Evolutionary conservation across 345 rosid species (phyloP).

Genomic region (Boechera stricta): DNA sequence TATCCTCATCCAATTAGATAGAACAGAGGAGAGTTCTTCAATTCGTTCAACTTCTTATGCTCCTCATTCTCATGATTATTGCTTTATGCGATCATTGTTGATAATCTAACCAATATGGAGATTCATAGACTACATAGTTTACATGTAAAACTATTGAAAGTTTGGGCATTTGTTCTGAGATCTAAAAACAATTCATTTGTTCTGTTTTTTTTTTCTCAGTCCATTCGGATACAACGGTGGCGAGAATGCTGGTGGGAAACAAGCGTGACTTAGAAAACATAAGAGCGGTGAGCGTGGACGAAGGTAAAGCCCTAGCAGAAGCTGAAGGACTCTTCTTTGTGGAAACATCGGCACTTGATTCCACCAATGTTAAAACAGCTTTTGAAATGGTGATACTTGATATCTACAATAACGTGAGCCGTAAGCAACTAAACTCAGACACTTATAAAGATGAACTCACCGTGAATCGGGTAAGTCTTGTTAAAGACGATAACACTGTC

Average conservation of each 20-base stretch:
- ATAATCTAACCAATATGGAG: too few species aligned
- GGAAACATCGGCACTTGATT: constrained; percentile 89
- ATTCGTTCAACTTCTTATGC: too few species aligned
- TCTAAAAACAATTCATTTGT: neutral
- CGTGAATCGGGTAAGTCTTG: constrained; percentile 71
- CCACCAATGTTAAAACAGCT: constrained; percentile 77
- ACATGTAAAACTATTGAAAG: neutral
- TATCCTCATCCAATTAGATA: too few species aligned
- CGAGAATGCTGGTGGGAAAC: constrained; percentile 89
- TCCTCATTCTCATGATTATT: too few species aligned
- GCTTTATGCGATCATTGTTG: too few species aligned
- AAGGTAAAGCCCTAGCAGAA: constrained; percentile 82
- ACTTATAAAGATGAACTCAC: constrained; percentile 76
- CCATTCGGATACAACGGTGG: constrained; percentile 76
- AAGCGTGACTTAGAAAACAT: constrained; percentile 76
- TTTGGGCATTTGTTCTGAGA: neutral
- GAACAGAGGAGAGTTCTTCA: too few species aligned
- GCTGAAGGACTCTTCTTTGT: constrained; percentile 78
- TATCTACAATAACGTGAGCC: constrained; percentile 76
- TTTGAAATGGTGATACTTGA: constrained; percentile 77
- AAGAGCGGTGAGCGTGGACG: constrained; percentile 73
- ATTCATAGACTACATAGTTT: too few species aligned
- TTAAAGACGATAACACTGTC: constrained; percentile 51
- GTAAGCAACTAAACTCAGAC: constrained; percentile 76
- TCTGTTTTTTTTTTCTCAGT: constrained; percentile 40